A percentile compares a stretch with the other conserved stretches of the same genome.
Evolutionary conservation across 805 yeast species (phyloP).

Genomic region (Barnettozyma sucrosica): DNA sequence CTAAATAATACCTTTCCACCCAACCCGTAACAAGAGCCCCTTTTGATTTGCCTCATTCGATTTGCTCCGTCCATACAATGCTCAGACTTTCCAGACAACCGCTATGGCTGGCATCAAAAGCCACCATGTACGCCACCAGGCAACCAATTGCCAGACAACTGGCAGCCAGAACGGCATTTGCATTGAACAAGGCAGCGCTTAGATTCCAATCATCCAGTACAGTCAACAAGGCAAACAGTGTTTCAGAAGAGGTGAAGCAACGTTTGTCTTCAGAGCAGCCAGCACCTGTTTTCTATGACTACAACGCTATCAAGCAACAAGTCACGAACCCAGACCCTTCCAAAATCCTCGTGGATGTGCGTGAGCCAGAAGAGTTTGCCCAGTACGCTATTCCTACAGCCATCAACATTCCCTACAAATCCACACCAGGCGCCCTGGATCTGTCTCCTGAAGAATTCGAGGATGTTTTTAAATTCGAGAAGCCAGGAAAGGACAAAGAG

Average conservation of each 20-base stretch:
- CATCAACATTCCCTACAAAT: constrained; percentile 81
- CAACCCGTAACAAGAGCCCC: too few relatives aligned
- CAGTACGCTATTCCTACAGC: constrained; percentile 80
- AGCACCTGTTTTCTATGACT: constrained; percentile 44
- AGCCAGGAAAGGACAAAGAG: constrained; percentile 68
- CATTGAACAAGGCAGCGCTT: not conserved
- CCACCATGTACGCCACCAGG: not conserved
- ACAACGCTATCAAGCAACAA: constrained; percentile 45
- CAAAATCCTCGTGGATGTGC: constrained; percentile 72
- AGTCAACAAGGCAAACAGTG: constrained; percentile 4
- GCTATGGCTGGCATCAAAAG: not conserved
- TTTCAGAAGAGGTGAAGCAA: constrained; percentile 9
- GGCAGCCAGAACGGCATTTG: not conserved
- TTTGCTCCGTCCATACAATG: not conserved
- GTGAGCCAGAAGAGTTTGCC: constrained; percentile 78
- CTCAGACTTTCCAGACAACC: constrained; percentile 5
- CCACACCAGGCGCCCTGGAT: constrained; percentile 89
- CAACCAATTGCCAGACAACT: not conserved
- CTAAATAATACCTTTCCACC: too few relatives aligned
- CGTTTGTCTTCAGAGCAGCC: constrained; percentile 12
- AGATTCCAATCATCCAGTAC: constrained; percentile 12
- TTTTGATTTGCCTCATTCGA: too few relatives aligned
- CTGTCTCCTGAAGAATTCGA: constrained; percentile 73
- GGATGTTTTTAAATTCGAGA: constrained; percentile 72
- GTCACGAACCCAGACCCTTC: constrained; percentile 39